Evolutionary conservation across 2,329 filamentous ascomycete genomes (phyloP).

Genomic region (Talaromyces sp.): DNA sequence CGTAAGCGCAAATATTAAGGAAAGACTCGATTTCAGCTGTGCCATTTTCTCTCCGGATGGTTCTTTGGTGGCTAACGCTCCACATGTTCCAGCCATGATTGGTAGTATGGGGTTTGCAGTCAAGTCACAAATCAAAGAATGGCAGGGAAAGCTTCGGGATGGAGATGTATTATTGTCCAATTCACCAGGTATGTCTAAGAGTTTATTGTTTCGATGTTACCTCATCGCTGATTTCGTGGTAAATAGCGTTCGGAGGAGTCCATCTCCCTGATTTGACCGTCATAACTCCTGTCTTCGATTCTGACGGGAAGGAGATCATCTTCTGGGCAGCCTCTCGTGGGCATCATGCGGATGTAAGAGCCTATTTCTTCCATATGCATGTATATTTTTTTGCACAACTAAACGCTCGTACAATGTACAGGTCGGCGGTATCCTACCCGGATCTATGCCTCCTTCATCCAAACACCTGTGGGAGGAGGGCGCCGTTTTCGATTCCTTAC

Average conservation of each 20-base stretch:
- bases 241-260: slow-evolving; percentile 2
- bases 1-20: slow-evolving; percentile 70
- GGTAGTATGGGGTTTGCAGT: slow-evolving; percentile 49
- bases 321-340: slow-evolving; percentile 14
- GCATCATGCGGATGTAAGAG: slow-evolving; percentile 12
- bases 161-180: slow-evolving; percentile 66
- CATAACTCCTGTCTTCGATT: slow-evolving; percentile 13
- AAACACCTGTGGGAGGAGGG: slow-evolving; percentile 40
- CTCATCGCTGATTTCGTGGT: neutral
- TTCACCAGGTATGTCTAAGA: slow-evolving; percentile 8
- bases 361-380: neutral
- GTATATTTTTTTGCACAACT: neutral
- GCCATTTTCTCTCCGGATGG: slow-evolving; percentile 74
- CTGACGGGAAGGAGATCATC: neutral
- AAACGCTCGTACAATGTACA: neutral
- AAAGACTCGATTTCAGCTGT: slow-evolving; percentile 81
- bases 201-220: neutral
- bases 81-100: slow-evolving; percentile 78
- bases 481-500: slow-evolving; percentile 32
- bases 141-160: slow-evolving; percentile 65
- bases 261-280: slow-evolving; percentile 13
- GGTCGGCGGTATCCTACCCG: slow-evolving; percentile 20
- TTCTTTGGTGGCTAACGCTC: slow-evolving; percentile 66
- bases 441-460: slow-evolving; percentile 40
- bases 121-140: slow-evolving; percentile 45